phyloP scores from a whole-genome alignment of 2,329 filamentous ascomycete genomes.

The Colletotrichum tanaceti region DNA sequence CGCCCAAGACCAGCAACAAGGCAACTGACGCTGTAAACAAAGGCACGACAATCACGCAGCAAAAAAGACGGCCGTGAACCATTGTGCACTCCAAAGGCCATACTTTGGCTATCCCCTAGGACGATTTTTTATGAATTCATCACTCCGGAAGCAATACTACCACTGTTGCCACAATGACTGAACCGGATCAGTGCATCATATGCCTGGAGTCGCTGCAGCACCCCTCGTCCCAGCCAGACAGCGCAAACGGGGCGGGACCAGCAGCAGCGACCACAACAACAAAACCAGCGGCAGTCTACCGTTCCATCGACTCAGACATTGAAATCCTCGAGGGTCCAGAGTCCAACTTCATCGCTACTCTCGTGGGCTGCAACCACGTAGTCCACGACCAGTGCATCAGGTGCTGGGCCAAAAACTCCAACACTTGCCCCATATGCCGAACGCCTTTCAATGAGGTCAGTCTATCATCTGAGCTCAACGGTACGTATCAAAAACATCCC shows the following conservation, averaged over 20 bases:
- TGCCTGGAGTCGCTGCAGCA: slow-evolving; percentile 71
- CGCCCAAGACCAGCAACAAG: slow-evolving; percentile 27
- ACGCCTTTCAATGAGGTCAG: slow-evolving; percentile 91
- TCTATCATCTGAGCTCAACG: slow-evolving; percentile 72
- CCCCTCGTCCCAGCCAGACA: slow-evolving; percentile 47
- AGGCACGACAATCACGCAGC: neutral
- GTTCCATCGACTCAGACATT: slow-evolving; percentile 35
- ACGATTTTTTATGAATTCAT: slow-evolving; percentile 61
- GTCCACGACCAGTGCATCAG: slow-evolving; percentile 93
- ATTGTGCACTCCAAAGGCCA: slow-evolving; percentile 26
- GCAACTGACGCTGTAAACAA: slow-evolving; percentile 13
- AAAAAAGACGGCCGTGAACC: neutral
- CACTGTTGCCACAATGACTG: slow-evolving; percentile 60
- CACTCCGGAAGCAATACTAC: slow-evolving; percentile 50
- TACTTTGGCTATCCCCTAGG: slow-evolving; percentile 40
- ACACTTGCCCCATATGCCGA: slow-evolving; percentile 97
- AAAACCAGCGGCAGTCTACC: slow-evolving; percentile 31
- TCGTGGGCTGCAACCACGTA: slow-evolving; percentile 86
- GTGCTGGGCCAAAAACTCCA: slow-evolving; percentile 95
- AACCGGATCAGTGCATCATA: slow-evolving; percentile 76
- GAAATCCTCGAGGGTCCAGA: slow-evolving; percentile 44
- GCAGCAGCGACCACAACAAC: slow-evolving; percentile 42
- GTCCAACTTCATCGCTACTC: slow-evolving; percentile 65
- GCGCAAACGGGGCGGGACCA: slow-evolving; percentile 42
- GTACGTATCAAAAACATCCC: slow-evolving; percentile 36